A percentile compares a stretch with the other conserved stretches of the same genome.
Evolutionary conservation across 2,329 filamentous ascomycete species (phyloP).

Genomic region (Pochonia chlamydosporia): DNA sequence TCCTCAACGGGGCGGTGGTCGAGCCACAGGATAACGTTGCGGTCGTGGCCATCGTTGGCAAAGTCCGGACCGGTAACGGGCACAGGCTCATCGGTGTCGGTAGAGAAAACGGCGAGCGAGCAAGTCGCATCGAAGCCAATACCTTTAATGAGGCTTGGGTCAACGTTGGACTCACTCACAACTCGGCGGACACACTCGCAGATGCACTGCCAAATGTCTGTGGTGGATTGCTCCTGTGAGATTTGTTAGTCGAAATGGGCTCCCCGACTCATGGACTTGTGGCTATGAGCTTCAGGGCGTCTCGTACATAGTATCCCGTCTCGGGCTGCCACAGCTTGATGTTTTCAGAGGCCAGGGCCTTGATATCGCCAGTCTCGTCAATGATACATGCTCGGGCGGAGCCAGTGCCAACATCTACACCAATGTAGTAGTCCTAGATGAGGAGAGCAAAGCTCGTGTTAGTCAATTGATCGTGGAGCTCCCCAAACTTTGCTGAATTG

Average conservation of each 20-base stretch:
- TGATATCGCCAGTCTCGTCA: conserved; percentile 84
- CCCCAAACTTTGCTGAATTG: no score
- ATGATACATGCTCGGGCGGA: conserved; percentile 95
- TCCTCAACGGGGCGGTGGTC: conserved; percentile 90
- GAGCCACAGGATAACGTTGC: conserved; percentile 95
- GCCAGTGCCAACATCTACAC: conserved; percentile 94
- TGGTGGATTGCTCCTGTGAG: conserved; percentile 85
- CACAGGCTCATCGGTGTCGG: conserved; percentile 85
- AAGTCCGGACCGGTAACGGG: conserved; percentile 88
- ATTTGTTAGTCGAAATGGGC: conserved; percentile 9
- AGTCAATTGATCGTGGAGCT: conserved; percentile 7
- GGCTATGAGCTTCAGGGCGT: neutral
- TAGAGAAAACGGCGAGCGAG: conserved; percentile 84
- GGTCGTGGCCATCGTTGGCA: conserved; percentile 67
- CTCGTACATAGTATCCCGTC: conserved; percentile 64
- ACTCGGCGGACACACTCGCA: conserved; percentile 81
- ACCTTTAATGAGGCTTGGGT: conserved; percentile 70
- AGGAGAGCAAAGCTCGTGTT: conserved; percentile 5
- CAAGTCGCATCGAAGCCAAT: conserved; percentile 99
- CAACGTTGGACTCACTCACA: conserved; percentile 73
- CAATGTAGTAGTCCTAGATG: conserved; percentile 59
- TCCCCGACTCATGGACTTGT: neutral
- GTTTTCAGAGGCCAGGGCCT: conserved; percentile 64
- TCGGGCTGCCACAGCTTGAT: conserved; percentile 78
- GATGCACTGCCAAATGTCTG: conserved; percentile 94